These are phyloP conservation scores for Pseudogymnoascus sp. DNA, from an alignment of 2,329 filamentous ascomycete genomes.

Conservation along the genomic window DNA sequence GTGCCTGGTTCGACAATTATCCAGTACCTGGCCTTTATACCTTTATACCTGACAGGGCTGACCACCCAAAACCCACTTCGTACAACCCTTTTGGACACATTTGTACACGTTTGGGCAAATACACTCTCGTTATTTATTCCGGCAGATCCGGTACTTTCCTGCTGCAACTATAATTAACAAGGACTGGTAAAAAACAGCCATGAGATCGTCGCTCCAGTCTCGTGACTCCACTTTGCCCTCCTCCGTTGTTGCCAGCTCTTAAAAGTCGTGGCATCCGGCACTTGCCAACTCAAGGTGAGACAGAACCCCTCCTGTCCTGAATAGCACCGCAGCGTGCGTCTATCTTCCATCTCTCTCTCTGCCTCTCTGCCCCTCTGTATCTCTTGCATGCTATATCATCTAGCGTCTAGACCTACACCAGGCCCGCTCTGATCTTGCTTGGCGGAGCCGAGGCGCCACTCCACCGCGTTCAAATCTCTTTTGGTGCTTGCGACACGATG, in stretches of 20 bases:
- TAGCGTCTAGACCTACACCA: background rate
- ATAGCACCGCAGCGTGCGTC: constrained; percentile 2
- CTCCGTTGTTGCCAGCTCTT: constrained; percentile 4
- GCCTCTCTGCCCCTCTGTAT: background rate
- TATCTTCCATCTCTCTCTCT: background rate
- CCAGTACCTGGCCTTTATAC: constrained; percentile 11
- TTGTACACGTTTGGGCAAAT: background rate
- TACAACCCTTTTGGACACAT: constrained; percentile 1
- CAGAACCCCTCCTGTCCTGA: constrained; percentile 10
- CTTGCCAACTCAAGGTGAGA: constrained; percentile 11
- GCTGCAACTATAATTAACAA: constrained; percentile 12
- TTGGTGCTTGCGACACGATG: constrained; percentile 23
- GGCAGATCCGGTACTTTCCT: constrained; percentile 10
- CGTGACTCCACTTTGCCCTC: constrained; percentile 8
- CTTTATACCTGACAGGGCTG: constrained; percentile 3
- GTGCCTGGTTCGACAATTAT: constrained; percentile 1
- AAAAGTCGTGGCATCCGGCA: constrained; percentile 11
- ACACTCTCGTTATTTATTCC: constrained; percentile 8
- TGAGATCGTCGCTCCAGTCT: constrained; percentile 7
- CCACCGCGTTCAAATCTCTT: constrained; percentile 5
- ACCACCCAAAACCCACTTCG: constrained; percentile 1
- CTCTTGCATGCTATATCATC: constrained; percentile 8
- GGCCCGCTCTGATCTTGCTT: constrained; percentile 12
- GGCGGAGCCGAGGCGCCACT: constrained; percentile 2
- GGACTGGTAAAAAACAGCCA: constrained; percentile 5